These are phyloP conservation scores for Cystobasidium tubakii DNA, from an alignment of 768 basidiomycete species.

Conservation along the genomic window DNA sequence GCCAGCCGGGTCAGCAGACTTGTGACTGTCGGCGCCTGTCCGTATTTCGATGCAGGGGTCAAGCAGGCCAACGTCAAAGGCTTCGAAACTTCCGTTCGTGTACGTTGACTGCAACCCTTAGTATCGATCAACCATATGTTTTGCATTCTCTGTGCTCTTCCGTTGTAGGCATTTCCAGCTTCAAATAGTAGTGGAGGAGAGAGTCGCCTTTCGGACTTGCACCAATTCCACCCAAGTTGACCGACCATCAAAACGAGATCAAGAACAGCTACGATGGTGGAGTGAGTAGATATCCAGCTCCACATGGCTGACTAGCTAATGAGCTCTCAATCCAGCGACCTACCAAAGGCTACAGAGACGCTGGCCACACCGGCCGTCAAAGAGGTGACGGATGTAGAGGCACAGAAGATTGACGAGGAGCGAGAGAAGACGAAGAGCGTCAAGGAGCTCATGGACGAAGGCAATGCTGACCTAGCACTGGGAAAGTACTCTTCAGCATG, in stretches of 20 bases:
- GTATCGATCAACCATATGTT: no score
- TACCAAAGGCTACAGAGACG: constrained; percentile 20
- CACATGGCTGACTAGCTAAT: background rate
- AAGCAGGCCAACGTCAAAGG: no score
- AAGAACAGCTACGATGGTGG: constrained; percentile 7
- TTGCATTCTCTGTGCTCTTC: no score
- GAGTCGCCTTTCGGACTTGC: background rate
- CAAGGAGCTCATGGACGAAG: constrained; percentile 40
- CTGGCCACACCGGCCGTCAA: background rate
- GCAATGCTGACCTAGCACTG: constrained; percentile 63
- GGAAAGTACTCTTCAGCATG: constrained; percentile 78
- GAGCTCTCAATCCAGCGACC: constrained; percentile 29
- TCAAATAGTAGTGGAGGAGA: background rate
- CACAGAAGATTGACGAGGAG: constrained; percentile 18
- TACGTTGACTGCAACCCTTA: no score
- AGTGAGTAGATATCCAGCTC: constrained; percentile 2
- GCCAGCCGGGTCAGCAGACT: background rate
- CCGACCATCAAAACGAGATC: background rate
- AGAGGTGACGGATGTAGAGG: constrained; percentile 55
- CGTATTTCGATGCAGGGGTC: background rate
- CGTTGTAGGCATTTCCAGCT: no score
- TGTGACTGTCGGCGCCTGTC: background rate
- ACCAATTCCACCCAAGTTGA: background rate
- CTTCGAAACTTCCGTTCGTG: no score
- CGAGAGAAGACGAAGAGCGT: constrained; percentile 9